A percentile compares a stretch with the other conserved stretches of the same genome.
Conservation (phyloP, 179 eudicot species). For the Beta lomatogona region DNA sequence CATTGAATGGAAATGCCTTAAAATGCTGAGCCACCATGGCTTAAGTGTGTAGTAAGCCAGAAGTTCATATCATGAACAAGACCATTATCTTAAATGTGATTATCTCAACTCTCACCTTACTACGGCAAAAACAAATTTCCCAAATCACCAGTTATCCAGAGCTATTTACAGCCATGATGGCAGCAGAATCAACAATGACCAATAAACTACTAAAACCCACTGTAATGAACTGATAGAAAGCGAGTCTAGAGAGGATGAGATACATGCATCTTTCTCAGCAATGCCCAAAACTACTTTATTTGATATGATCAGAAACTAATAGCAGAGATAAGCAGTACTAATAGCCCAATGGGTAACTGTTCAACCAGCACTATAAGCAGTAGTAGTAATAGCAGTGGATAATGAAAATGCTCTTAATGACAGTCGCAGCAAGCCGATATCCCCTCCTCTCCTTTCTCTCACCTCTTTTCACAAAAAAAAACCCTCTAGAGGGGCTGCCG, state of each 20-base stretch:
- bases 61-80: neutral
- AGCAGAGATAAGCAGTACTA: neutral
- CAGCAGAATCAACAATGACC: neutral
- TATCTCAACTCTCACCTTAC: neutral
- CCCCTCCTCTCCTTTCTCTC: too few relatives aligned
- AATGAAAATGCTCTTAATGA: neutral
- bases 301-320: neutral
- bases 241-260: neutral
- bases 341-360: neutral
- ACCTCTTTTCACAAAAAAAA: too few relatives aligned
- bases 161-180: neutral
- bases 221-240: neutral
- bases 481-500: too few relatives aligned
- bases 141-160: neutral
- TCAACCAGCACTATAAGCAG: neutral
- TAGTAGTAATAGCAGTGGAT: neutral
- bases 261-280: neutral
- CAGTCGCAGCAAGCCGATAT: neutral
- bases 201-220: too few relatives aligned
- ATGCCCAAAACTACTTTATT: neutral
- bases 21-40: neutral
- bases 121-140: neutral
- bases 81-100: neutral
- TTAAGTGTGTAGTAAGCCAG: neutral
- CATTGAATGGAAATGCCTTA: neutral